Percentiles rank a stretch among this genome's conserved stretches.
Evolutionary conservation across 2,329 filamentous ascomycete species (phyloP).

Genomic region (Cercospora zeina): DNA sequence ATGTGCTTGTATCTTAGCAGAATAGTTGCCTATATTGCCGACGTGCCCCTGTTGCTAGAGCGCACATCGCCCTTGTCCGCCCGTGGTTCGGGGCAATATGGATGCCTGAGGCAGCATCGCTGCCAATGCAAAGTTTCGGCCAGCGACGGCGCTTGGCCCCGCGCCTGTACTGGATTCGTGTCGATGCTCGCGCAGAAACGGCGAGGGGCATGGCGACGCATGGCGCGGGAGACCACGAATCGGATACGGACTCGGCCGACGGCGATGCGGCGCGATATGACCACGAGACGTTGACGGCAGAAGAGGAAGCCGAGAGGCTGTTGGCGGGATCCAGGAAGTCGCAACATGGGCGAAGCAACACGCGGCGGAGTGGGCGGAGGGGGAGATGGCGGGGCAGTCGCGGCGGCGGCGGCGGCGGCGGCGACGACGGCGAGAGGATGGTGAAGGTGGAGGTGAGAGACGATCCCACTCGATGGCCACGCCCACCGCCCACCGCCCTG

Average conservation of each 20-base stretch:
- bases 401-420: constrained; percentile 51
- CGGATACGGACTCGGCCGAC: constrained; percentile 13
- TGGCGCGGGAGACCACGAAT: not conserved
- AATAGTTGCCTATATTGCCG: constrained; percentile 1
- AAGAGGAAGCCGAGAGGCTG: constrained; percentile 50
- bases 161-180: not conserved
- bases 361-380: constrained; percentile 32
- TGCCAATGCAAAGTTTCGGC: not conserved
- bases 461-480: not conserved
- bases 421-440: constrained; percentile 69
- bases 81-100: not conserved
- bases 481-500: not conserved
- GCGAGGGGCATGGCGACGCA: not conserved
- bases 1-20: constrained; percentile 16
- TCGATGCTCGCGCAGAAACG: not conserved
- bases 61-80: no score
- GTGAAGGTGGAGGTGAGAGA: constrained; percentile 73
- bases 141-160: not conserved
- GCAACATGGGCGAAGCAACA: constrained; percentile 19
- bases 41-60: no score
- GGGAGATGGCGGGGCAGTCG: constrained; percentile 52
- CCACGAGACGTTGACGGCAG: constrained; percentile 47
- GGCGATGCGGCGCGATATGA: constrained; percentile 34
- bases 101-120: not conserved
- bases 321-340: constrained; percentile 38